Evolutionary conservation across 139 green algal species (phyloP).

Genomic region (Tetraselmis striata): DNA sequence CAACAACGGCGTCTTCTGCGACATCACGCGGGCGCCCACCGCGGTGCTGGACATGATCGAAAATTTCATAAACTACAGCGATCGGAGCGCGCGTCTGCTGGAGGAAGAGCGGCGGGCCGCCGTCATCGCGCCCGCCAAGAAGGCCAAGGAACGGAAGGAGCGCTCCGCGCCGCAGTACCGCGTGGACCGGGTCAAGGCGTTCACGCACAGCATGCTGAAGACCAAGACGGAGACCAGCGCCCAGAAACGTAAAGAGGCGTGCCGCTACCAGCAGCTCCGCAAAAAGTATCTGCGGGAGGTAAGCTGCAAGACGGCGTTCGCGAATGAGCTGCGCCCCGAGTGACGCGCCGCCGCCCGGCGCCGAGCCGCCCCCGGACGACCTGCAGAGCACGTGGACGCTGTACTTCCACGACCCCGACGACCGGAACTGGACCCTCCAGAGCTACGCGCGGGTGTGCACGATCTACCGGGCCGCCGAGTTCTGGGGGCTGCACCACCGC

Average conservation of each 20-base stretch:
- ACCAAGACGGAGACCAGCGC: neutral
- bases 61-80: neutral
- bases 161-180: too few species aligned
- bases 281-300: neutral
- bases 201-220: neutral
- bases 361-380: neutral
- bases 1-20: neutral
- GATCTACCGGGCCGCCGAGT: neutral
- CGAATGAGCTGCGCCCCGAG: neutral
- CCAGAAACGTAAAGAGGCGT: neutral
- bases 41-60: neutral
- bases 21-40: neutral
- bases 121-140: neutral
- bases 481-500: neutral
- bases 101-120: neutral
- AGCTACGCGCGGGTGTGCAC: conserved; percentile 10
- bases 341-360: too few species aligned
- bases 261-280: neutral
- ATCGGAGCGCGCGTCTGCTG: neutral
- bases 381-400: conserved; percentile 10
- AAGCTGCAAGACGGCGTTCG: neutral
- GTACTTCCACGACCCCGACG: conserved; percentile 18
- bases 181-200: neutral
- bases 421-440: conserved; percentile 8
- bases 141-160: too few species aligned